Evolutionary conservation across 2,329 filamentous ascomycete species (phyloP), one percentile per base, ranked within the genome.

Genomic region (Paracorniculantispora psalliotae): DNA sequence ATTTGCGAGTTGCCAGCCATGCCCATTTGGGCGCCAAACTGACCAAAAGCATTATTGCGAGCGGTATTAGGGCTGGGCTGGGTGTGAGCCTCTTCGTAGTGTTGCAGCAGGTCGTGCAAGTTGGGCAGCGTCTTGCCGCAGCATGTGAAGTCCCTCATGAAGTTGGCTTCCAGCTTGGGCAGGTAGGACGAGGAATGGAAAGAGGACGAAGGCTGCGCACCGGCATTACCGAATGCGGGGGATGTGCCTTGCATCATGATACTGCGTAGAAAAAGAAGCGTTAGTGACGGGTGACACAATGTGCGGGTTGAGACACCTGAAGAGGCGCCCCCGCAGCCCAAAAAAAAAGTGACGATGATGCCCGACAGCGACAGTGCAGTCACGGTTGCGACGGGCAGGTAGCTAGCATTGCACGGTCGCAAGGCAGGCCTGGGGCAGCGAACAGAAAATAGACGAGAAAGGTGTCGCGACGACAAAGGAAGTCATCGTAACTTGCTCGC

Each of bases 161-260:
- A 99, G 70, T 93, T 94, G 62, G 93, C 93, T 75, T 99, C 94
- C 70, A 97, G 86, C 74, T 96, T 97, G 10, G 92, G 93, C 1
- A 97, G 83, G 71, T 97, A 97, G 26, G 94, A 97, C 7, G 92
- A 96, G 1, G 93, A 97, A 74, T 97, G 93, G 68, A 91, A 96
- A 1, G 93, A 97, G 0, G 94, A 91, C n/a, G 92, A 96, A n/a
- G 56, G 48, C 72, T 92, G 84, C 60, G 82, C 86, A 50, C 69
- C 72, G 61, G 82, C 86, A 52, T 69, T 72, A 61, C 77, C 72
- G 69, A 93, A 96, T 26, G 58, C 58, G 12, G 94, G 94, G n/a
- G 94, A 97, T 19, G 92, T 97, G 68, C 94, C 92, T 61, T 91
- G 86, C 90, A 97, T 97, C 72, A 96, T 88, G 70, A 97, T 92